Evolutionary conservation across 352 stramenopile genomes (phyloP).

Genomic region (Phytophthora sansomeana): DNA sequence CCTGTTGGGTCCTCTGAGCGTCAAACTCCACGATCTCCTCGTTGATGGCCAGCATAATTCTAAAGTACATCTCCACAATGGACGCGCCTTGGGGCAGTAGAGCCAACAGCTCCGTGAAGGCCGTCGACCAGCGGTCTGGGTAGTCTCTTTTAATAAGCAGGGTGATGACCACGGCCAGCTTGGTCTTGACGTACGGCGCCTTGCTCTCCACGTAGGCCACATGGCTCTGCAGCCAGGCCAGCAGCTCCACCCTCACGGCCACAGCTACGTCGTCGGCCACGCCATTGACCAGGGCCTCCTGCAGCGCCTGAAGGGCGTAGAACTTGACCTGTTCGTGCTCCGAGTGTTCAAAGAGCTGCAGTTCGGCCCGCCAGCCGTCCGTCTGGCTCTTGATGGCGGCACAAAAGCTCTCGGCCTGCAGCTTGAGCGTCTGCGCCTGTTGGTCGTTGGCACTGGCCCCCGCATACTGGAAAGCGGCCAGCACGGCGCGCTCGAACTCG

Average conservation of each 20-base stretch:
- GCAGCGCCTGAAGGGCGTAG: constrained; percentile 80
- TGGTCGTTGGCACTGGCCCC: constrained; percentile 54
- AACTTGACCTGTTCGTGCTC: constrained; percentile 85
- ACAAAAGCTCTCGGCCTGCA: constrained; percentile 78
- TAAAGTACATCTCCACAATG: constrained; percentile 93
- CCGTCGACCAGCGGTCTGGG: constrained; percentile 82
- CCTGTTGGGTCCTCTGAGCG: constrained; percentile 59
- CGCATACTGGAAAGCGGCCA: constrained; percentile 86
- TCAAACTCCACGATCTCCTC: constrained; percentile 93
- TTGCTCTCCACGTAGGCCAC: constrained; percentile 66
- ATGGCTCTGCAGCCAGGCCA: constrained; percentile 72
- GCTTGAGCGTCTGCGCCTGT: constrained; percentile 68
- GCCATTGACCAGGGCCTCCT: constrained; percentile 59
- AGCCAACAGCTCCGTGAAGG: constrained; percentile 86
- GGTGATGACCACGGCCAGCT: constrained; percentile 83
- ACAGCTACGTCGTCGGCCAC: constrained; percentile 53
- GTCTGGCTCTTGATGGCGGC: constrained; percentile 55
- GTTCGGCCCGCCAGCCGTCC: constrained; percentile 62
- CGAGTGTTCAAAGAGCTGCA: constrained; percentile 77
- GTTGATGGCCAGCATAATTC: constrained; percentile 90
- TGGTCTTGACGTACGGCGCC: constrained; percentile 87
- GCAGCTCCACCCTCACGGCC: constrained; percentile 61
- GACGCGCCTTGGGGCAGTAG: constrained; percentile 74
- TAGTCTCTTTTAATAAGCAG: constrained; percentile 92
- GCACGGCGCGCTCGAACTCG: constrained; percentile 81